These are phyloP conservation scores for Lindgomyces ingoldianus DNA, from an alignment of 495 filamentous ascomycete genomes.

Conservation along the genomic window DNA sequence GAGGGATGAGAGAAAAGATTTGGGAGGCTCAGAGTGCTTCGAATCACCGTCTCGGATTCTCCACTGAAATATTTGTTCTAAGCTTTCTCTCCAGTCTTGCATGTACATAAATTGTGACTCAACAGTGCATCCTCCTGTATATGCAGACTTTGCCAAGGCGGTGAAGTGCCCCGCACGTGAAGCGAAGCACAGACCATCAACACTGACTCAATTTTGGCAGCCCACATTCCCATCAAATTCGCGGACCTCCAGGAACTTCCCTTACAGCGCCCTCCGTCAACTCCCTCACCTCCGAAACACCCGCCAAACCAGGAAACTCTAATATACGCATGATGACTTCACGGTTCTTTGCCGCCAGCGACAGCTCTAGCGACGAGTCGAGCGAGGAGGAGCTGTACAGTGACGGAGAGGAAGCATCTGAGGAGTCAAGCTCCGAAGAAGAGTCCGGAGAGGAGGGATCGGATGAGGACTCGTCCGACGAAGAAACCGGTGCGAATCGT, in stretches of 20 bases:
- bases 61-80: too few relatives aligned
- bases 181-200: conserved; percentile 11
- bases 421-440: conserved; percentile 57
- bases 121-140: too few relatives aligned
- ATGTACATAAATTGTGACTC: background rate
- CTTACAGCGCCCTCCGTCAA: background rate
- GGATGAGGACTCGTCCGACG: conserved; percentile 60
- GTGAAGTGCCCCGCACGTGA: conserved; percentile 30
- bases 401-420: conserved; percentile 54
- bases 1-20: too few relatives aligned
- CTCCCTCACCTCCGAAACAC: background rate
- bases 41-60: too few relatives aligned
- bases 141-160: too few relatives aligned
- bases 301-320: background rate
- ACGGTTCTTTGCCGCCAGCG: conserved; percentile 93
- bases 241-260: background rate
- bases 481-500: conserved; percentile 65
- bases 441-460: conserved; percentile 57
- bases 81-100: too few relatives aligned
- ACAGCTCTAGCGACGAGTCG: conserved; percentile 83
- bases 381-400: conserved; percentile 92
- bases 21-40: too few relatives aligned
- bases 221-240: background rate
- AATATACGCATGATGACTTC: conserved; percentile 62
- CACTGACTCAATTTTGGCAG: conserved; percentile 1